Base-by-base conservation (phyloP, 352 stramenopile genomes). In the Globisporangium apiculatum region DNA sequence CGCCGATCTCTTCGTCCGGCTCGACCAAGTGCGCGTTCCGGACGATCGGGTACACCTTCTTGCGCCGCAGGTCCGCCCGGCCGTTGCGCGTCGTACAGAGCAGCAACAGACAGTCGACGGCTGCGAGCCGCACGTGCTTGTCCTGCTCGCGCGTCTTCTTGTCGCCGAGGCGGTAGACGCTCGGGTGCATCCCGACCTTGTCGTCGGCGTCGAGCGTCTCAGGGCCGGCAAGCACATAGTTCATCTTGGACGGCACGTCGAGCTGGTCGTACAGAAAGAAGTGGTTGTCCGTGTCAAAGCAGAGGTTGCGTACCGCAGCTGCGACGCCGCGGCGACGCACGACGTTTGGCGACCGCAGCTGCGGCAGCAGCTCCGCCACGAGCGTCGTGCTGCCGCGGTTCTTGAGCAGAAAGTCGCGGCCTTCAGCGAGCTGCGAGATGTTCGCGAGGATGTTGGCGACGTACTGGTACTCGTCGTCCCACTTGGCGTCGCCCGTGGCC, bases 391-490 rank as follows among this genome's bases (percentile, higher is more conserved):
- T 79, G 54, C 75, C 72, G 53, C 79, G 79, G 57, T 81, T 76
- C 66, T 88, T 88, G 11, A 93, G 71, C 60, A 95, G 42, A 41
- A 95, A 94, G 53, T 73, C 68, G 15, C 85, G 76, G 0, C 85
- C 85, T 65, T 95, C 71, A 41, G 89, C 80, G 45, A 95, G 61
- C 61, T 93, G 83, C 53, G 72, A 90, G 58, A 95, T 87, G 61
- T 95, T 95, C 38, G 83, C 78, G 24, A 95, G 57, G 45, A 95
- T 89, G 65, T 87, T 87, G 0, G 85, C 85, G 31, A 95, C 83
- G 55, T 91, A 95, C 64, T 95, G 83, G 63, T 89, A 95, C 62
- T 92, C 79, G 61, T 95, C 85, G 57, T 95, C 83, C 84, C 84
- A 94, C 50, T 85, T 88, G 60, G 84, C 77, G 57, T 92, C 84